Conservation (phyloP, 805 yeast species). For the Candida railenensis region DNA sequence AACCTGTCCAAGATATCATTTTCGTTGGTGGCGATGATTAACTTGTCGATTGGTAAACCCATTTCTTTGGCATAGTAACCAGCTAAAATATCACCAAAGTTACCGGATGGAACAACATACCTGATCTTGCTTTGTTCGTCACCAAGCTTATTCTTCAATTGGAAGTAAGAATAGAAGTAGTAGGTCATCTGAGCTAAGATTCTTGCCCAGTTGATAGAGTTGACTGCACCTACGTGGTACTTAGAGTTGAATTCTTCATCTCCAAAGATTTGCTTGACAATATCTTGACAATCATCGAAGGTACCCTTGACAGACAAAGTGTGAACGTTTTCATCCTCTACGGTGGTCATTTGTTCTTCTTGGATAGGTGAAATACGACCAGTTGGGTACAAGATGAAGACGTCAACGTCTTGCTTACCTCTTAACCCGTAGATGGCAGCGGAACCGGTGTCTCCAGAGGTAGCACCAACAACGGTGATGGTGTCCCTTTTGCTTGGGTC, state of each 20-base stretch:
- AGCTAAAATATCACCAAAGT: constrained; percentile 97
- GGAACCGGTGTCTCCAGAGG: constrained; percentile 98
- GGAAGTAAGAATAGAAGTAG: constrained; percentile 90
- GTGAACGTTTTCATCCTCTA: constrained; percentile 87
- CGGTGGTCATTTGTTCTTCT: constrained; percentile 98
- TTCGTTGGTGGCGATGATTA: constrained; percentile 93
- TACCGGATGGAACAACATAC: constrained; percentile 96
- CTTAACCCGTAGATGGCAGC: constrained; percentile 98
- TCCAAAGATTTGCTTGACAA: constrained; percentile 90
- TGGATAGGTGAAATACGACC: constrained; percentile 97
- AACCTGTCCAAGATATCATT: constrained; percentile 95
- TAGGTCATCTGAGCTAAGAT: constrained; percentile 97
- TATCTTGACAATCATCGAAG: constrained; percentile 97
- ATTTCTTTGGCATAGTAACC: constrained; percentile 92
- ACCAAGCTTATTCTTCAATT: constrained; percentile 44
- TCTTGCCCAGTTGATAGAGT: constrained; percentile 99
- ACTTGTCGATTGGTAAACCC: constrained; percentile 88
- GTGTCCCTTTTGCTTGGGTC: constrained; percentile 63
- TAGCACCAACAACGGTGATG: constrained; percentile 97
- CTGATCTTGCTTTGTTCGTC: constrained; percentile 50
- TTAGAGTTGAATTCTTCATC: constrained; percentile 83
- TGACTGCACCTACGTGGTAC: constrained; percentile 96
- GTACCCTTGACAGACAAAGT: constrained; percentile 94
- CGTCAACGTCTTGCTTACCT: constrained; percentile 97
- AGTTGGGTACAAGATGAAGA: constrained; percentile 93